A percentile compares a stretch with the other conserved stretches of the same genome.
Conservation (phyloP, 192 early-diverging fungal genomes). For the Geosiphon pyriformis region DNA sequence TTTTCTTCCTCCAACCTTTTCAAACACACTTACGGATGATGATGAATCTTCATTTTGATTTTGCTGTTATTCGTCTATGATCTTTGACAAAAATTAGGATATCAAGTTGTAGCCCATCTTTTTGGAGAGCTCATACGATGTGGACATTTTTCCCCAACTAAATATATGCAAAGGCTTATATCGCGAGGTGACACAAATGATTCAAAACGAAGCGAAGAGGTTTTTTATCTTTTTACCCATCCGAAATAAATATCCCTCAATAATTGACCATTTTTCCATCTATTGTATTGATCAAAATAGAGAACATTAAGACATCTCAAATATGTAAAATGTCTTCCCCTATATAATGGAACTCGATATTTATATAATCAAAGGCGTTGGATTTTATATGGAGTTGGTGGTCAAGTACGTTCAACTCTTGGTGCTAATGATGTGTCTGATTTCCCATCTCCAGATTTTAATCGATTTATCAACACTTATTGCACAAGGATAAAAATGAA, state of each 20-base stretch:
- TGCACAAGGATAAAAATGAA: conserved; percentile 25
- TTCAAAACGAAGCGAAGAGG: conserved; percentile 18
- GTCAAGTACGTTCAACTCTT: conserved; percentile 17
- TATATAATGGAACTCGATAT: conserved; percentile 31
- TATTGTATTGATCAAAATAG: neutral
- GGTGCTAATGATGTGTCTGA: neutral
- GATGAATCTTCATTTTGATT: conserved; percentile 6
- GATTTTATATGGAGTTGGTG: conserved; percentile 37
- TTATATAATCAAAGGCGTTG: conserved; percentile 48
- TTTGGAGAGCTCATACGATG: conserved; percentile 48
- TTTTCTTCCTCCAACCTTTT: neutral
- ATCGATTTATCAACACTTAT: neutral
- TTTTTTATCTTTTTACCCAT: conserved; percentile 14
- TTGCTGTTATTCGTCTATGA: conserved; percentile 15
- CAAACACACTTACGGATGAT: neutral
- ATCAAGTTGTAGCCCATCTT: conserved; percentile 36
- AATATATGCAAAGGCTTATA: conserved; percentile 51
- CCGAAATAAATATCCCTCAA: neutral
- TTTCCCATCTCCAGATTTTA: neutral
- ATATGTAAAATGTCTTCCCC: conserved; percentile 43
- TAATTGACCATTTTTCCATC: neutral
- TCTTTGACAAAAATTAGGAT: no score
- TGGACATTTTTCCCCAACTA: conserved; percentile 46
- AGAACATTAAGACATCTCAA: conserved; percentile 38
- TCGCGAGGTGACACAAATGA: conserved; percentile 48